Base-by-base conservation (phyloP, 495 filamentous ascomycete genomes). In the Hypoxylon lenormandii region DNA sequence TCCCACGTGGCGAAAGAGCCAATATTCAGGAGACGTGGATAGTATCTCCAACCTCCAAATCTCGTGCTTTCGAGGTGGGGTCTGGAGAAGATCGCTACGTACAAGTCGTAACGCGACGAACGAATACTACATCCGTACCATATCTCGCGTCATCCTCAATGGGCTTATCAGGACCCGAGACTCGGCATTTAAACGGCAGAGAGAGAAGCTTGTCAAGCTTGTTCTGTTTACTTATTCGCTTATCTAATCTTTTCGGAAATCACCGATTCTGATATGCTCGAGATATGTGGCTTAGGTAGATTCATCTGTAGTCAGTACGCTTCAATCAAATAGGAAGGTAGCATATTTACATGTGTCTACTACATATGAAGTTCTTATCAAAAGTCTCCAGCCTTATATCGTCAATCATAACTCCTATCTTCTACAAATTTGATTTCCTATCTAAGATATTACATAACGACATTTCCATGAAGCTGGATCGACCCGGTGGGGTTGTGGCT, bases 281-380 rank as follows among this genome's bases (percentile, higher is more conserved):
- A 19, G 5, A 10, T 19, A 18, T 19, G 16, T 18, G 7, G 42
- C 16, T 19, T 23, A 23, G 19, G 45, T 47, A 47, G 45, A 11
- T 26, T 26, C 5, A 10, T 48, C 16, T 21, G 43, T 18, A 47
- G 16, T 47, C 1, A 15, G 4, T n/a, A 13, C 7, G 46, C 22
- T 48, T 15, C 22, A 13, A 28, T 48, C 21, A 21, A 48, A 48
- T 48, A 48, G 46, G 46, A 48, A 48, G 46, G 46, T 48, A 19
- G 16, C 8, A 33, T 1, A 33, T 33, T 3, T 33, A n/a, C 30
- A 26, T 7, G 30, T 33, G 7, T 28, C 3, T 28, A 33, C 30
- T 4, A 7, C 1, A 45, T 45, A 45, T 15, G 2, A 5, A 21
- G 42, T 16, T 45, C 16, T 19, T 19, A 45, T 15, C 12, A 1